Evolutionary conservation across 2,329 filamentous ascomycete species (phyloP).

Genomic region (Albophoma yamanashiensis): DNA sequence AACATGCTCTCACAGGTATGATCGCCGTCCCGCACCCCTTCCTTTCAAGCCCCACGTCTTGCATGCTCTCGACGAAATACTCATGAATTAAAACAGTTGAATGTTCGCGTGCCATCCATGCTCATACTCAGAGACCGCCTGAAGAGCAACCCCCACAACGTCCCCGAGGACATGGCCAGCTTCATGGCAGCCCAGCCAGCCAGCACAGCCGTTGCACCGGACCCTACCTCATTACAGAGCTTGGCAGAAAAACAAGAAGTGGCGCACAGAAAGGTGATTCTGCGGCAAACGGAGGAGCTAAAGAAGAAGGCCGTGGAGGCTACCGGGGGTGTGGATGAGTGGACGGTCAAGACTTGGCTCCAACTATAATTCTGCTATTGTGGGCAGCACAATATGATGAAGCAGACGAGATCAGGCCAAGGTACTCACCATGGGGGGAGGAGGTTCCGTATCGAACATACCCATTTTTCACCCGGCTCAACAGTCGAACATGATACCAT

Average conservation of each 20-base stretch:
- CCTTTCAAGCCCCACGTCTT: background rate
- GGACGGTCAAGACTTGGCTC: slow-evolving; percentile 7
- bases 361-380: background rate
- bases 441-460: too few relatives aligned
- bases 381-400: background rate
- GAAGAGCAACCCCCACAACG: slow-evolving; percentile 2
- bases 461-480: background rate
- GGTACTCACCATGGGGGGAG: background rate
- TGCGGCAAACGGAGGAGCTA: slow-evolving; percentile 6
- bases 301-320: slow-evolving; percentile 6
- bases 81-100: slow-evolving; percentile 26
- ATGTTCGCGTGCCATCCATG: slow-evolving; percentile 50
- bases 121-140: slow-evolving; percentile 38
- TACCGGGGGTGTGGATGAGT: slow-evolving; percentile 5
- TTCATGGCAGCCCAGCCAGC: background rate
- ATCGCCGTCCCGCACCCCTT: too few relatives aligned
- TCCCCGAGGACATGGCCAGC: background rate
- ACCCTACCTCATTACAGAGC: background rate
- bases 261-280: slow-evolving; percentile 3
- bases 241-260: slow-evolving; percentile 1
- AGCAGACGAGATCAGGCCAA: background rate
- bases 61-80: background rate
- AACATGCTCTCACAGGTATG: slow-evolving; percentile 41
- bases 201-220: background rate
- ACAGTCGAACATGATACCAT: background rate